Conservation (phyloP, 169 alveolate species). For the Haemoproteus tartakovskyi region DNA sequence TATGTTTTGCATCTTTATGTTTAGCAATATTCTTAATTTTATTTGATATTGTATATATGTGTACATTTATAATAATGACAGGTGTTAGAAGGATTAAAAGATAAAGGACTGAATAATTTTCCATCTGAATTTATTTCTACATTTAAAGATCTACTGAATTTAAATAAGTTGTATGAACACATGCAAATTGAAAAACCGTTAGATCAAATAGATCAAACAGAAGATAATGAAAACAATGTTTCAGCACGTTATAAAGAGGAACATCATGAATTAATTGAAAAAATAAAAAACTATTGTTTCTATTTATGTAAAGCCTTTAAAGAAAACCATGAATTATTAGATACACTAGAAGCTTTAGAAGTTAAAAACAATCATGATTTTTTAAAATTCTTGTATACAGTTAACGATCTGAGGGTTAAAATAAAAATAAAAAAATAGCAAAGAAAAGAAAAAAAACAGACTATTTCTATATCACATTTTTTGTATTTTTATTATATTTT, state of each 20-base stretch:
- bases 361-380: constrained; percentile 48
- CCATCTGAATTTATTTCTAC: constrained; percentile 23
- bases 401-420: constrained; percentile 28
- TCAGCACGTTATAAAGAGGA: neutral
- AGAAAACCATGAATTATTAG: constrained; percentile 1
- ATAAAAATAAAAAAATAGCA: neutral
- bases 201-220: neutral
- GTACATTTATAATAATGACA: no score
- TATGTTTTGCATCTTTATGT: neutral
- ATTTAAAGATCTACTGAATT: constrained; percentile 39
- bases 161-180: constrained; percentile 56
- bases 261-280: constrained; percentile 23
- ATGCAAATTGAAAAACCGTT: constrained; percentile 3
- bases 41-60: neutral
- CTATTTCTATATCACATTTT: no score
- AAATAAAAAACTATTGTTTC: constrained; percentile 41
- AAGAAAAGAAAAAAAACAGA: neutral
- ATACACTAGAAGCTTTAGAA: neutral
- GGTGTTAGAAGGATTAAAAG: constrained; percentile 52
- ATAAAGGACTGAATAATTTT: neutral
- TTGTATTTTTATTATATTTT: neutral
- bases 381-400: constrained; percentile 12
- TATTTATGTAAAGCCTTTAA: constrained; percentile 19
- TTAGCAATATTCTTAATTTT: neutral
- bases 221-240: neutral